Evolutionary conservation across 2,329 filamentous ascomycete genomes (phyloP).

Genomic region (Cytospora piceicola): DNA sequence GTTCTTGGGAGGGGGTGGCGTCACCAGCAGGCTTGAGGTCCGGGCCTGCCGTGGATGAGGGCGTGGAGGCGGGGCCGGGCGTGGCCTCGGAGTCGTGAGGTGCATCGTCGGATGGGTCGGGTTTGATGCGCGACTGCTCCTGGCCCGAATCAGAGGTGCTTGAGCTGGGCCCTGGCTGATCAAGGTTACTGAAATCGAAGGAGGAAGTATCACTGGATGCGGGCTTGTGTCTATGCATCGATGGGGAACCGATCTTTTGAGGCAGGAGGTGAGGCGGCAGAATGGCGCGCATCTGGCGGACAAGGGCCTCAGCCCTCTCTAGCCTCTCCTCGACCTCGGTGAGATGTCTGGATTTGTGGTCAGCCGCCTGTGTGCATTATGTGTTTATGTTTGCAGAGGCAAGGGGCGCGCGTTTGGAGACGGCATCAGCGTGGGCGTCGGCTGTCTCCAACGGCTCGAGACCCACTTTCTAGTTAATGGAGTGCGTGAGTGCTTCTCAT

Average conservation of each 20-base stretch:
- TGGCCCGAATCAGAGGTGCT: constrained; percentile 21
- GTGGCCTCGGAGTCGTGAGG: constrained; percentile 24
- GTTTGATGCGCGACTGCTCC: constrained; percentile 26
- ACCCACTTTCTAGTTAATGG: constrained; percentile 51
- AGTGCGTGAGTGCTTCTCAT: constrained; percentile 52
- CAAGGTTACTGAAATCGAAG: constrained; percentile 30
- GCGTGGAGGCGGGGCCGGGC: constrained; percentile 18
- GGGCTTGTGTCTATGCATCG: constrained; percentile 17
- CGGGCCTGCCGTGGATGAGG: constrained; percentile 13
- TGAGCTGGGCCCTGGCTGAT: constrained; percentile 23
- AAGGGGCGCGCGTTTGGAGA: neutral
- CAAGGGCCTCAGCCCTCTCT: constrained; percentile 40
- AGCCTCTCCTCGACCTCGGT: constrained; percentile 50
- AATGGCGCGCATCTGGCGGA: constrained; percentile 39
- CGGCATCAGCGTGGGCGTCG: constrained; percentile 9
- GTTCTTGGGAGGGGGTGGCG: constrained; percentile 17
- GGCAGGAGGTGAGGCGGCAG: constrained; percentile 36
- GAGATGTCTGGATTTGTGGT: constrained; percentile 40
- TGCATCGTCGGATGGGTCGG: constrained; percentile 29
- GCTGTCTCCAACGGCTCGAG: neutral
- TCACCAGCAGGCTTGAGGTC: constrained; percentile 26
- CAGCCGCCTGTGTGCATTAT: constrained; percentile 14
- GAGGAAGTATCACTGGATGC: constrained; percentile 26
- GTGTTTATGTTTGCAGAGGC: neutral
- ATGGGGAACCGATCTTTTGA: constrained; percentile 24